Evolutionary conservation across 371 early-diverging fungal genomes (phyloP), one percentile per base, ranked within the genome.

Genomic region (Syncephalastrum sp.): DNA sequence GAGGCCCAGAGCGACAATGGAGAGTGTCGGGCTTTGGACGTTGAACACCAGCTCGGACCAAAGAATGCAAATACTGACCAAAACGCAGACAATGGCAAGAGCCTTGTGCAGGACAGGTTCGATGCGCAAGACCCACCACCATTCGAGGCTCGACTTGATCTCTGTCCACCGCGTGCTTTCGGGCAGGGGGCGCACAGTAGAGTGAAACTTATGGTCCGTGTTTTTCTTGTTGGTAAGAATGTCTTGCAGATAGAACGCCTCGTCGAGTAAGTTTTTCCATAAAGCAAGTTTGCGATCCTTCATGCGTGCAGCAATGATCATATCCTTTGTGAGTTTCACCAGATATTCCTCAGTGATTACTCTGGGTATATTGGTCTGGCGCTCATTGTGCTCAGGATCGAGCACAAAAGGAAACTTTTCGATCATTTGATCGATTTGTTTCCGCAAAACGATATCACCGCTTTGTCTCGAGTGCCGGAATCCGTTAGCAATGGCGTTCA

Each of bases 31-130:
- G 19, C 66, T 65, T 55, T 68, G 47, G 17, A 88, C 67, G 51
- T 86, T 86, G 64, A 95, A 93, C 0, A 93, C 93, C 45, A 93
- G 72, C 66, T 97, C 97, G 5, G 94, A 94, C 95, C 96, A 96
- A 16, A 97, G 75, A 15, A 97, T 79, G 43, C 85, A 76, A 0
- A 84, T 57, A 24, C 94, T 91, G 24, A 91, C 57, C 8, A 81
- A 8, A 0, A 82, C 82, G 52, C 82, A 88, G 0, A 87, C 21
- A 5, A 89, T 63, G 0, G 91, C 77, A 15, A 89, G 48, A 1
- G 66, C 55, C 17, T 87, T 87, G 53, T 81, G 77, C 3, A 81
- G 53, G 14, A 84, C 50, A 0, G 95, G 92, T 15, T 85, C 82
- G 19, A 94, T 56, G 50, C 75, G 77, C 29, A 93, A 64, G 60